Evolutionary conservation across 345 rosid species (phyloP), one percentile per base, ranked within the genome.

Genomic region (Psidium guajava): DNA sequence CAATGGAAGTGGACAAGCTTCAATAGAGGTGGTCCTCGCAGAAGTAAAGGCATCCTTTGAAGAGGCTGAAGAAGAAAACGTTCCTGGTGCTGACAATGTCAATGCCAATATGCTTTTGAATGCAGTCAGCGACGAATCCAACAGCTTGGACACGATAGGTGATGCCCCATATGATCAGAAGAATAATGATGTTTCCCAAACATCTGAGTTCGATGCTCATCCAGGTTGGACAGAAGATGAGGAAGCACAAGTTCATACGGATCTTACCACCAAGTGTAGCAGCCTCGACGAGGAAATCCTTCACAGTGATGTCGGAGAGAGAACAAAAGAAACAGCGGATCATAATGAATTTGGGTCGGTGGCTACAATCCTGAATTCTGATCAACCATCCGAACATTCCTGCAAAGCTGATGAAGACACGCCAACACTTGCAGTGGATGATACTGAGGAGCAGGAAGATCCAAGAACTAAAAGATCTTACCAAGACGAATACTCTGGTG

Each of bases 361-460:
- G 84, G 58, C 56, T 24, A 22, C 15, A 25, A 22, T 20, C 56
- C 50, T n/a, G 11, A 82, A 32, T 82, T n/a, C 84, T 52, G 61
- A 44, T 21, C 42, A 54, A 28, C 6, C 59, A 28, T n/a, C 84
- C n/a, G 22, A 32, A 54, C 10, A 54, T 56, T 82, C 84, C 58
- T 36, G 84, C 24, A 56, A 54, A 82, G 61, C 47, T 25, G 61
- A 53, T 21, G n/a, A 56, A 54, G 58, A 56, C 49, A 40, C 11
- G 24, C 50, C 61, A 82, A 28, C 50, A 28, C 15, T 22, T 42
- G 58, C 27, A 40, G 25, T 21, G 84, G 59, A 53, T 82, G 84
- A 74, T 47, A 44, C 86, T 20, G 89, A 91, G 82, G 86, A 86
- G 55, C 89, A 83, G 61, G 83, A 40, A 74, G 84, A 84, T 84